Conservation (phyloP, 2,329 filamentous ascomycete genomes). For the Ophiocordyceps unilateralis region DNA sequence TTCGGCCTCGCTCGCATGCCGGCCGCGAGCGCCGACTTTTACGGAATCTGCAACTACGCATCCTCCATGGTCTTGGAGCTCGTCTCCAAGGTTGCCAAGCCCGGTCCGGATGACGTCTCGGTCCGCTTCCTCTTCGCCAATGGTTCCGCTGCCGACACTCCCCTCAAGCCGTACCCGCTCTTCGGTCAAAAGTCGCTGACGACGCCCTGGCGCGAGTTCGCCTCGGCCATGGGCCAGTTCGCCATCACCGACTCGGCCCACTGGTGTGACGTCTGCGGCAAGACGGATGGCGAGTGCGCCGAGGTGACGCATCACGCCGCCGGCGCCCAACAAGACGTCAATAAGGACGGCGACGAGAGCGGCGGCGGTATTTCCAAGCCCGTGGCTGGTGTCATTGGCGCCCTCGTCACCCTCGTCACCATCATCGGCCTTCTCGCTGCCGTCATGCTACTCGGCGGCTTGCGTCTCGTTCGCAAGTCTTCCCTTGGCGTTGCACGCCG, state of each 20-base stretch:
- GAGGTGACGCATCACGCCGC: conserved; percentile 1
- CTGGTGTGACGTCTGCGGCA: conserved; percentile 67
- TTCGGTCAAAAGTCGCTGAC: conserved; percentile 38
- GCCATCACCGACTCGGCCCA: conserved; percentile 43
- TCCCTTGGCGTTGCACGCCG: conserved; percentile 8
- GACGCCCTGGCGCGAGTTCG: conserved; percentile 55
- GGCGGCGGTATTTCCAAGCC: conserved; percentile 37
- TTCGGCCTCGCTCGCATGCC: conserved; percentile 40
- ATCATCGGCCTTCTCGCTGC: conserved; percentile 27
- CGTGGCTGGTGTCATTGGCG: conserved; percentile 71
- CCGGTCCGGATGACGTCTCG: conserved; percentile 27
- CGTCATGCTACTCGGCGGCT: conserved; percentile 23
- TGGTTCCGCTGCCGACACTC: conserved; percentile 35
- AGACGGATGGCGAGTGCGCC: conserved; percentile 50
- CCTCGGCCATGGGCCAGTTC: conserved; percentile 43
- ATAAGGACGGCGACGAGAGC: conserved; percentile 8
- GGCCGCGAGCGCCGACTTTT: conserved; percentile 43
- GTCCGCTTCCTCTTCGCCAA: conserved; percentile 47
- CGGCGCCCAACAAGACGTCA: no score
- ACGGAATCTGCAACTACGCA: conserved; percentile 68
- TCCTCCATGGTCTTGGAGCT: conserved; percentile 67
- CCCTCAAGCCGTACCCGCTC: conserved; percentile 34
- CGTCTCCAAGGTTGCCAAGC: conserved; percentile 36
- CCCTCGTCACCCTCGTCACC: conserved; percentile 41
- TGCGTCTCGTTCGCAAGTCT: conserved; percentile 31